Conservation (phyloP, 805 yeast species). For the Phaffomyces opuntiae region DNA sequence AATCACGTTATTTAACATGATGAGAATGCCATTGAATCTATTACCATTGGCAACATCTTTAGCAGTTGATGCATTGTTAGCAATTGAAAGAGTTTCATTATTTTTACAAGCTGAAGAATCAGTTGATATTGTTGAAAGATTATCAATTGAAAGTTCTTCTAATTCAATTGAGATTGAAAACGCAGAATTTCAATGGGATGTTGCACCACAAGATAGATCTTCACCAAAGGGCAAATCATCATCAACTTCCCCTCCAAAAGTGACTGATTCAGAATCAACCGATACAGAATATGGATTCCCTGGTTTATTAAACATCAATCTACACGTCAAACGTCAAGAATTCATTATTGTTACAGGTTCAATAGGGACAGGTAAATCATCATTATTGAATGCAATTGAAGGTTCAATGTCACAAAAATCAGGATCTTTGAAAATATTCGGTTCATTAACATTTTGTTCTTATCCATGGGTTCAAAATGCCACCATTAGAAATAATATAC, state of each 20-base stretch:
- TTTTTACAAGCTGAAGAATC: slow-evolving; percentile 37
- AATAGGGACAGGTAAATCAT: slow-evolving; percentile 79
- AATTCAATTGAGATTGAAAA: slow-evolving; percentile 37
- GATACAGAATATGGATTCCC: slow-evolving; percentile 22
- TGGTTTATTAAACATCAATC: slow-evolving; percentile 43
- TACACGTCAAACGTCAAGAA: slow-evolving; percentile 55
- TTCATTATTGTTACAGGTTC: slow-evolving; percentile 71
- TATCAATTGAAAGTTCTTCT: slow-evolving; percentile 30
- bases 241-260: slow-evolving; percentile 2
- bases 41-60: slow-evolving; percentile 61
- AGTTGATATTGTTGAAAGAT: slow-evolving; percentile 23
- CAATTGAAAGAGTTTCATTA: slow-evolving; percentile 43
- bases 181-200: slow-evolving; percentile 53
- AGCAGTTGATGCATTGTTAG: slow-evolving; percentile 55
- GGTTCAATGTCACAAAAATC: slow-evolving; percentile 56
- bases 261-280: too few relatives aligned
- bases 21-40: slow-evolving; percentile 54
- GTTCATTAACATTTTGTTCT: slow-evolving; percentile 49
- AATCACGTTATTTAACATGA: slow-evolving; percentile 56
- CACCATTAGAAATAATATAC: slow-evolving; percentile 66
- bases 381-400: slow-evolving; percentile 60
- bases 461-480: slow-evolving; percentile 83
- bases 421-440: slow-evolving; percentile 49
- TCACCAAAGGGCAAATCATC: slow-evolving; percentile 1
- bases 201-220: slow-evolving; percentile 20